Conservation (phyloP, 306 rosid genomes). For the Cicer bijugum region DNA sequence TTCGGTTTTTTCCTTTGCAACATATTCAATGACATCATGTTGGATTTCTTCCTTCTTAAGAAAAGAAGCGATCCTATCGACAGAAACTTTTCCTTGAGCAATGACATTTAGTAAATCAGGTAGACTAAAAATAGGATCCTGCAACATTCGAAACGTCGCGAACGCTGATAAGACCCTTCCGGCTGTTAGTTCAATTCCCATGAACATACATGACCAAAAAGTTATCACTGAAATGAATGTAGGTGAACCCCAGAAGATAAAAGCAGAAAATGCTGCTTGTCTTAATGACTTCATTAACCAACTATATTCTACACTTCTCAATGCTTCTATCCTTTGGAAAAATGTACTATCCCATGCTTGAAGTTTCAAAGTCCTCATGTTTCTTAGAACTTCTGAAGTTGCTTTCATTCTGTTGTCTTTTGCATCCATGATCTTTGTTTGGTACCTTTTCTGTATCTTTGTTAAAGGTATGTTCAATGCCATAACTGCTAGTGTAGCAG, state of each 20-base stretch:
- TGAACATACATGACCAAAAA: conserved; percentile 69
- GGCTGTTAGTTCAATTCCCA: conserved; percentile 91
- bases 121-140: conserved; percentile 83
- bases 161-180: conserved; percentile 87
- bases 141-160: conserved; percentile 91
- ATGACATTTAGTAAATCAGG: conserved; percentile 82
- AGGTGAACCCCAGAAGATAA: conserved; percentile 92
- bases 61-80: conserved; percentile 75
- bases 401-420: conserved; percentile 91
- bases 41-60: conserved; percentile 84
- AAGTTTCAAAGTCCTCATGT: conserved; percentile 87
- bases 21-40: conserved; percentile 61
- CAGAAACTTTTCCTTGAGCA: conserved; percentile 95
- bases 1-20: conserved; percentile 65
- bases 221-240: conserved; percentile 83
- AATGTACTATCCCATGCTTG: conserved; percentile 93
- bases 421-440: conserved; percentile 85
- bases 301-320: conserved; percentile 63
- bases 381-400: conserved; percentile 79
- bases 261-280: conserved; percentile 58
- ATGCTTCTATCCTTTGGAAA: conserved; percentile 60
- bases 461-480: conserved; percentile 81
- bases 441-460: conserved; percentile 75
- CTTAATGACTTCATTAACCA: conserved; percentile 78
- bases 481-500: conserved; percentile 78